Base-by-base conservation (phyloP, 345 rosid genomes). In the Citropsis articulata region DNA sequence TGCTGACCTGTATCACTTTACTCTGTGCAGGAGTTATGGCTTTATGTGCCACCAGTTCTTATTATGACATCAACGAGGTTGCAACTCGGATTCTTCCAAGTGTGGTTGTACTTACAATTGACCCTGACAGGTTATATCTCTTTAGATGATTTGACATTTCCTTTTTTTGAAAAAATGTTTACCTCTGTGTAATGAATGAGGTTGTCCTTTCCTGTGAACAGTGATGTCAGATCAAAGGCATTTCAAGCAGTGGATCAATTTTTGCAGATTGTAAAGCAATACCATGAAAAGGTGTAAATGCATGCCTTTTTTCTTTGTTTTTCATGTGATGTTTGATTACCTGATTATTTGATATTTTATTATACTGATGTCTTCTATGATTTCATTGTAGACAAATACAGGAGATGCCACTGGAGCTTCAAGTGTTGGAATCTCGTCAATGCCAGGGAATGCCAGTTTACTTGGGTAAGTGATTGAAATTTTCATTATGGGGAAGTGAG, bases 211-310 rank as follows among this genome's bases (percentile, higher is more conserved):
- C 38, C 80, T 53, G 71, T 72, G 77, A 77, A 86, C 86, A 96
- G 99, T 81, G 99, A 96, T 84, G 98, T 96, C 79, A 93, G 97
- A 73, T 75, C 92, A 25, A 96, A 96, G 87, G 92, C 99, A 78
- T 96, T 96, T 87, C 92, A 96, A 81, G 97, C 98, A 66, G 92
- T 91, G 71, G 98, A 96, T 50, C 97, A 96, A 62, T 96, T 96
- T 85, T 80, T 96, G 86, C 93, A 89, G 88, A 88, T 94, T 86
- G 83, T 90, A 84, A 96, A 88, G 86, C 97, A 94, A 71, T 82
- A 86, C 76, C 82, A 92, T 64, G 97, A 95, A 67, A 93, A 92
- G 94, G 99, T 95, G 71, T 40, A 75, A 60, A n/a, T 21, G 25
- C 27, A 7, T 66, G 27, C 48, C 2, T 7, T 1, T 7, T 61